These are phyloP conservation scores for Aureobasidium sp. DNA, from an alignment of 2,329 filamentous ascomycete species.

Conservation along the genomic window DNA sequence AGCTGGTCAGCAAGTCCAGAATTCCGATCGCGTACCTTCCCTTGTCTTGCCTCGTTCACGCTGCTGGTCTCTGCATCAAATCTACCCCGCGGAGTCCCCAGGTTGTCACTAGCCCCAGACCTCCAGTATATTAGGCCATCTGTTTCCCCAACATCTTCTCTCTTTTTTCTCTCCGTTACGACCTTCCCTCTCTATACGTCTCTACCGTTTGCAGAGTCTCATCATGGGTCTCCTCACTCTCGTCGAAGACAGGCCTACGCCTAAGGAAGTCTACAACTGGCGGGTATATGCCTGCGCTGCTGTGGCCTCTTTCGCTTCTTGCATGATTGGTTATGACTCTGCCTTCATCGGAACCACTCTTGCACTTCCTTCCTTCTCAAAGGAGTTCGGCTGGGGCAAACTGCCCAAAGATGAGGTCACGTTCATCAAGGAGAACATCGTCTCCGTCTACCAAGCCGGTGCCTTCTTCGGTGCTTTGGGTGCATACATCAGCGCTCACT, in stretches of 20 bases:
- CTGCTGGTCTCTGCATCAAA: background rate
- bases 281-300: slow-evolving; percentile 49
- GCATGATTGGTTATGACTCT: slow-evolving; percentile 60
- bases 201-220: background rate
- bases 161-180: slow-evolving; percentile 12
- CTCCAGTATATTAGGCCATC: background rate
- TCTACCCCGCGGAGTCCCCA: slow-evolving; percentile 12
- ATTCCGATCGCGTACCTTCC: background rate
- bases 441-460: slow-evolving; percentile 74
- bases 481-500: slow-evolving; percentile 61
- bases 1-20: background rate
- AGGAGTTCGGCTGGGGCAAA: slow-evolving; percentile 57
- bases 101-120: background rate
- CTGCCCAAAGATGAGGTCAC: slow-evolving; percentile 44
- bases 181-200: background rate
- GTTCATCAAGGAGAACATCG: slow-evolving; percentile 65
- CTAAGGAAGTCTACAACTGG: slow-evolving; percentile 55
- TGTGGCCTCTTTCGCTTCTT: slow-evolving; percentile 51
- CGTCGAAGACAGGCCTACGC: slow-evolving; percentile 44
- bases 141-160: slow-evolving; percentile 3
- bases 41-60: background rate
- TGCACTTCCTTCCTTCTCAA: slow-evolving; percentile 59
- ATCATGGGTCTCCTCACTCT: slow-evolving; percentile 32
- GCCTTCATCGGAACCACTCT: slow-evolving; percentile 76
- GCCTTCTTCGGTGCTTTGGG: slow-evolving; percentile 74